A percentile compares a stretch with the other conserved stretches of the same genome.
Evolutionary conservation across 176 grass and related monocot species (phyloP).

Genomic region (Dendrocalamus sinicus): DNA sequence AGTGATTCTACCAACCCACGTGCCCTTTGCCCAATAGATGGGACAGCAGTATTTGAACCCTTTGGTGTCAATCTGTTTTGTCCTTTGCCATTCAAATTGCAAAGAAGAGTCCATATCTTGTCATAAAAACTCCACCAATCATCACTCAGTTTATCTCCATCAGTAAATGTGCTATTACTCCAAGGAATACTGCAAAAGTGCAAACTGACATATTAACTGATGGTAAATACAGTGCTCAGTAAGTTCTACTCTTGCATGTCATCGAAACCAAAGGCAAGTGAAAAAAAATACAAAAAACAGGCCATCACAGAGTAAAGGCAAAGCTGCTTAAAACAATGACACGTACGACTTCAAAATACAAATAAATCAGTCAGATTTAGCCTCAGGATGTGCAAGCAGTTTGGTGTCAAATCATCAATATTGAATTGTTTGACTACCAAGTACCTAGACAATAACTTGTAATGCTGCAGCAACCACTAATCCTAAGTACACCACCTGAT

Average conservation of each 20-base stretch:
- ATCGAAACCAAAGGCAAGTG: slow-evolving; percentile 16
- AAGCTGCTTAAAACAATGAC: slow-evolving; percentile 21
- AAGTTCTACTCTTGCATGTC: slow-evolving; percentile 22
- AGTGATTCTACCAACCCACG: slow-evolving; percentile 94
- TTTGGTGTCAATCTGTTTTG: slow-evolving; percentile 65
- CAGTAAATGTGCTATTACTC: slow-evolving; percentile 53
- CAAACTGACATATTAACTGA: slow-evolving; percentile 29
- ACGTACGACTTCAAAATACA: background rate
- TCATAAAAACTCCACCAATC: slow-evolving; percentile 89
- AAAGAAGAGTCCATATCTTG: slow-evolving; percentile 82
- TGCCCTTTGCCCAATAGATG: slow-evolving; percentile 91
- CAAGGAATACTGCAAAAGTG: slow-evolving; percentile 70
- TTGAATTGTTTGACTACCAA: slow-evolving; percentile 4
- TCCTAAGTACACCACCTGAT: slow-evolving; percentile 2
- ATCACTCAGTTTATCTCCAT: slow-evolving; percentile 56
- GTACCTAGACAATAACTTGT: background rate
- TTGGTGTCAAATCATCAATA: slow-evolving; percentile 32
- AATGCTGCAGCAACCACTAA: slow-evolving; percentile 6
- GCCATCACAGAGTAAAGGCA: background rate
- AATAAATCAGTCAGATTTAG: background rate
- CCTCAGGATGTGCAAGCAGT: slow-evolving; percentile 17
- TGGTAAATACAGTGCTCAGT: slow-evolving; percentile 23
- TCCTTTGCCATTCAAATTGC: slow-evolving; percentile 80
- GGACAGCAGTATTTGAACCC: slow-evolving; percentile 53
- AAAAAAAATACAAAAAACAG: slow-evolving; percentile 16